Evolutionary conservation across 257 asterid species (phyloP).

Genomic region (Nicotiana tomentosiformis): DNA sequence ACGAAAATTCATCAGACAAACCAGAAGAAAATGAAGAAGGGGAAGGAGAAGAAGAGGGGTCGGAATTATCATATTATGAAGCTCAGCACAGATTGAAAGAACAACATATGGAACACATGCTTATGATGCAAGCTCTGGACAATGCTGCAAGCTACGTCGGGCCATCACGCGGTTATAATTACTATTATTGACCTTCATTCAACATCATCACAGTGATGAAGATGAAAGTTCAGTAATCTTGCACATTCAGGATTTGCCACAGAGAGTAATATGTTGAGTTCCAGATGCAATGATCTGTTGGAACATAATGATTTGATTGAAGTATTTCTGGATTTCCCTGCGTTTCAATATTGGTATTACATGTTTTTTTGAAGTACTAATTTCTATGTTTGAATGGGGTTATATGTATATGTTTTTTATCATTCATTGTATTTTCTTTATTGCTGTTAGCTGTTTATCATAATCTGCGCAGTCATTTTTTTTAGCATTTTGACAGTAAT

Average conservation of each 20-base stretch:
- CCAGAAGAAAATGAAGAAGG: no score
- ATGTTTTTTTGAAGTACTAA: neutral
- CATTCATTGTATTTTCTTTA: neutral
- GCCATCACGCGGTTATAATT: slow-evolving; percentile 3
- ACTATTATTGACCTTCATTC: slow-evolving; percentile 4
- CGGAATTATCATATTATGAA: neutral
- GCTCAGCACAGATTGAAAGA: slow-evolving; percentile 5
- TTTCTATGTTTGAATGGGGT: neutral
- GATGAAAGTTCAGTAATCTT: neutral
- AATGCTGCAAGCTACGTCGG: slow-evolving; percentile 22
- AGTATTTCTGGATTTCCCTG: neutral
- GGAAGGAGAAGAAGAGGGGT: neutral
- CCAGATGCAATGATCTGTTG: no score
- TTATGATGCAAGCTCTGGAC: slow-evolving; percentile 20
- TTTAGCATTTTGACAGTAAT: no score
- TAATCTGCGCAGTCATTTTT: neutral
- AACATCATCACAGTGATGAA: neutral
- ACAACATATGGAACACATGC: neutral
- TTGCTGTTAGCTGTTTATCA: neutral
- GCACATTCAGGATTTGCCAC: neutral
- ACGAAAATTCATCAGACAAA: neutral
- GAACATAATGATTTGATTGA: no score
- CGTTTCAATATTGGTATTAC: neutral
- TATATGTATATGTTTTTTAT: neutral
- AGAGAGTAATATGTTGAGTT: no score